Conservation (phyloP, 768 basidiomycete genomes). For the Russula foetens region DNA sequence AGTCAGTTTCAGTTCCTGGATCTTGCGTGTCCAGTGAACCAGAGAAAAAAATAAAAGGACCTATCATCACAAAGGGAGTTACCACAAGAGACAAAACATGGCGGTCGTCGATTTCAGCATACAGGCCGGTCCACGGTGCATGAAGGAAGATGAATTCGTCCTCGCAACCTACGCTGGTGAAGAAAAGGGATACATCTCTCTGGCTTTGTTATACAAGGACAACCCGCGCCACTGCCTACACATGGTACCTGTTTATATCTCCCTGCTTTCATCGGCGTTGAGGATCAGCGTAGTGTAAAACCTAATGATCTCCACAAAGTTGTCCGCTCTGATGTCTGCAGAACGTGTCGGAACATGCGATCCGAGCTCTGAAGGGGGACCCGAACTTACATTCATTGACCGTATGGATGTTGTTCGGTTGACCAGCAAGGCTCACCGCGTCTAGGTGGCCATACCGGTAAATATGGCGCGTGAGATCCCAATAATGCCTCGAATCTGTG, state of each 20-base stretch:
- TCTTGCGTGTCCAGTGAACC: no score
- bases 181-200: no score
- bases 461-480: slow-evolving; percentile 16
- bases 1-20: no score
- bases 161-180: no score
- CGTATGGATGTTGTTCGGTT: slow-evolving; percentile 45
- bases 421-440: neutral
- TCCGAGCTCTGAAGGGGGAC: neutral
- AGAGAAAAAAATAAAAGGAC: no score
- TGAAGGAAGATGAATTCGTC: no score
- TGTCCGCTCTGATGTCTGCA: slow-evolving; percentile 40
- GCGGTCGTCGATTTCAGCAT: no score
- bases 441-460: slow-evolving; percentile 19
- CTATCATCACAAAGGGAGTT: no score
- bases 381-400: slow-evolving; percentile 37
- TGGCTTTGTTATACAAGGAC: no score
- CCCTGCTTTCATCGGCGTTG: slow-evolving; percentile 48
- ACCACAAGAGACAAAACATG: no score
- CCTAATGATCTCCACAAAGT: slow-evolving; percentile 54
- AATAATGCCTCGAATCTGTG: slow-evolving; percentile 16
- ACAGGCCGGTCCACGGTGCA: no score
- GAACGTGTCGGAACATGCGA: neutral
- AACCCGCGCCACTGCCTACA: no score
- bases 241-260: neutral
- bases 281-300: slow-evolving; percentile 61